Evolutionary conservation across 345 rosid species (phyloP).

Genomic region (Ricinus communis): DNA sequence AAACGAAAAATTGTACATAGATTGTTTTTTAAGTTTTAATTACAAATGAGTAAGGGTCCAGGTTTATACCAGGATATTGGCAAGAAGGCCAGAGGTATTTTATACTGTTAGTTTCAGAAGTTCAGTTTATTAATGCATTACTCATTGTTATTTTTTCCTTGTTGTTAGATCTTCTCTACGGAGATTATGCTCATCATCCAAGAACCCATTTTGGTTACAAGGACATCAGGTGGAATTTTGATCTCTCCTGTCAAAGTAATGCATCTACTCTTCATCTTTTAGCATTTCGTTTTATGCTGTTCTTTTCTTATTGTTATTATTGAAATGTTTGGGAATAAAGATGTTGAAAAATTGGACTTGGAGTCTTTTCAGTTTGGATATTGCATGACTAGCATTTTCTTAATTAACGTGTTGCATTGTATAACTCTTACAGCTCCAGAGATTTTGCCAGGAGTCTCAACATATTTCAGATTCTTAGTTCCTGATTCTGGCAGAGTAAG

Average conservation of each 20-base stretch:
- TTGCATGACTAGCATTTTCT: no score
- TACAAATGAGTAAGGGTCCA: slow-evolving; percentile 37
- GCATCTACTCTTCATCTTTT: slow-evolving; percentile 2
- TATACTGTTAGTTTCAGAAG: neutral
- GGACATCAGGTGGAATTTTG: slow-evolving; percentile 38
- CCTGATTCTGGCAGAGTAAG: slow-evolving; percentile 51
- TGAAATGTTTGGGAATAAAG: no score
- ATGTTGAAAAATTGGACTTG: no score
- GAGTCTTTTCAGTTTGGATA: no score
- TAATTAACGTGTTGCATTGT: neutral
- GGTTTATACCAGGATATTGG: slow-evolving; percentile 46
- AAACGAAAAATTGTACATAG: neutral
- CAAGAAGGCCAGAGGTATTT: slow-evolving; percentile 52
- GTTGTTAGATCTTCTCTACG: slow-evolving; percentile 49
- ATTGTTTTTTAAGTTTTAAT: neutral
- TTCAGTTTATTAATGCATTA: neutral
- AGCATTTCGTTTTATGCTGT: neutral
- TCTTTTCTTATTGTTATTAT: no score
- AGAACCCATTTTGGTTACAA: slow-evolving; percentile 32
- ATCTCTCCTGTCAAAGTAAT: slow-evolving; percentile 49
- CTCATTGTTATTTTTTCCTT: neutral
- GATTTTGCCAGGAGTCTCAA: slow-evolving; percentile 47
- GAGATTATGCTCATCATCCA: slow-evolving; percentile 49
- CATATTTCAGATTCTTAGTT: slow-evolving; percentile 36
- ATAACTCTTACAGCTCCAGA: slow-evolving; percentile 38